phyloP scores from a whole-genome alignment of 306 rosid genomes.

The Sophora flavescens region DNA sequence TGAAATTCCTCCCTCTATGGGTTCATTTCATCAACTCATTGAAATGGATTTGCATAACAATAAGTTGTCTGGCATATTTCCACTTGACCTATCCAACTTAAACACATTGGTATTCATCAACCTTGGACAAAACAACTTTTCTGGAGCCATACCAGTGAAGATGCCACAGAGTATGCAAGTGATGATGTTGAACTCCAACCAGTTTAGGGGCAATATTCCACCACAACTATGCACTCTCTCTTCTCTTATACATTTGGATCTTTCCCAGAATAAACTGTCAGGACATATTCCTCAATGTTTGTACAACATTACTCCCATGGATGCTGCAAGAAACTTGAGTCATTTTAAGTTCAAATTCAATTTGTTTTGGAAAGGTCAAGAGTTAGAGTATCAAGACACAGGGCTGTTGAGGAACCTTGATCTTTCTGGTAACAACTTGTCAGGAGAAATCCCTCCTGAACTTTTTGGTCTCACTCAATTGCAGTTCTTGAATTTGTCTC shows the following conservation, averaged over 20 bases:
- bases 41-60: slow-evolving; percentile 25
- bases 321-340: too few species aligned
- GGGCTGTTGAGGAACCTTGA: too few species aligned
- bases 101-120: slow-evolving; percentile 30
- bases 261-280: neutral
- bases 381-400: too few species aligned
- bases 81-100: slow-evolving; percentile 24
- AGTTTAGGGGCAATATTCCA: too few species aligned
- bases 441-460: too few species aligned
- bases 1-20: slow-evolving; percentile 42
- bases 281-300: neutral
- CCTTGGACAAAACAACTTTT: slow-evolving; percentile 29
- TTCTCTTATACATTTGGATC: neutral
- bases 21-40: neutral
- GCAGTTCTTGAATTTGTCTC: too few species aligned
- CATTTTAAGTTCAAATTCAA: too few species aligned
- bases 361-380: too few species aligned
- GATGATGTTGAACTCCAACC: slow-evolving; percentile 5
- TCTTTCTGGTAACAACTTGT: too few species aligned
- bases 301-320: neutral
- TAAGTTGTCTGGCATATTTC: slow-evolving; percentile 31
- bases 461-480: too few species aligned
- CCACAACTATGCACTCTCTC: neutral
- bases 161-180: slow-evolving; percentile 23
- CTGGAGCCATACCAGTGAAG: slow-evolving; percentile 37